phyloP scores from a whole-genome alignment of 768 basidiomycete species.

The Obba rivulosa region DNA sequence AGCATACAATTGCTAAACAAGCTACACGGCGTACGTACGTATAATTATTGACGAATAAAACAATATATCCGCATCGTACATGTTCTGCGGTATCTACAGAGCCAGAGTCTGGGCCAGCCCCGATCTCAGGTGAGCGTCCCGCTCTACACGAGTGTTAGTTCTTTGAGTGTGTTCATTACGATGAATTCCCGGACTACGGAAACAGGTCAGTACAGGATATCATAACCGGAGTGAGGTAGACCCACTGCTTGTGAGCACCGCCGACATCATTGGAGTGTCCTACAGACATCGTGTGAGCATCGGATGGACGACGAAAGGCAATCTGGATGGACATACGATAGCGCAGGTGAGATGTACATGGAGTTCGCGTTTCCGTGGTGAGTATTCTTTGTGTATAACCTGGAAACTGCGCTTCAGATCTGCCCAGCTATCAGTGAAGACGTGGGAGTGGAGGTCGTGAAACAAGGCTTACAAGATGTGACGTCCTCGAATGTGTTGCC shows the following conservation, averaged over 20 bases:
- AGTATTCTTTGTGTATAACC: constrained; percentile 43
- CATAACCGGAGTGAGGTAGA: background rate
- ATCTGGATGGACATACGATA: constrained; percentile 34
- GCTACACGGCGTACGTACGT: background rate
- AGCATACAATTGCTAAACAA: constrained; percentile 4
- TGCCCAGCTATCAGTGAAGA: constrained; percentile 17
- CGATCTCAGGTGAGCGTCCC: no score
- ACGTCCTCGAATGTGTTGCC: constrained; percentile 48
- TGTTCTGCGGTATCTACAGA: no score
- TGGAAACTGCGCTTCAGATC: constrained; percentile 49
- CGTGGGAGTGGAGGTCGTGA: background rate
- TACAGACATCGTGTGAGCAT: constrained; percentile 12
- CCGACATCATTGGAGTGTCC: constrained; percentile 43
- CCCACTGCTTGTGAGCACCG: constrained; percentile 45
- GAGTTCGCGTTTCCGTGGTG: constrained; percentile 41
- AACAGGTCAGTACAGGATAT: background rate
- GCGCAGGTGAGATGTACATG: constrained; percentile 56
- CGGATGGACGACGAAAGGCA: background rate
- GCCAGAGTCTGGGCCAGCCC: no score
- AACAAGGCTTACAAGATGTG: constrained; percentile 40
- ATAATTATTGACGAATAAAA: background rate
- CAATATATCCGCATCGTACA: no score
- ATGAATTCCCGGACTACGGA: constrained; percentile 24
- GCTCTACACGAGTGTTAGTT: no score
- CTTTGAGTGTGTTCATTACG: constrained; percentile 13